phyloP scores from a whole-genome alignment of 306 rosid species.

The Biancaea sappan region DNA sequence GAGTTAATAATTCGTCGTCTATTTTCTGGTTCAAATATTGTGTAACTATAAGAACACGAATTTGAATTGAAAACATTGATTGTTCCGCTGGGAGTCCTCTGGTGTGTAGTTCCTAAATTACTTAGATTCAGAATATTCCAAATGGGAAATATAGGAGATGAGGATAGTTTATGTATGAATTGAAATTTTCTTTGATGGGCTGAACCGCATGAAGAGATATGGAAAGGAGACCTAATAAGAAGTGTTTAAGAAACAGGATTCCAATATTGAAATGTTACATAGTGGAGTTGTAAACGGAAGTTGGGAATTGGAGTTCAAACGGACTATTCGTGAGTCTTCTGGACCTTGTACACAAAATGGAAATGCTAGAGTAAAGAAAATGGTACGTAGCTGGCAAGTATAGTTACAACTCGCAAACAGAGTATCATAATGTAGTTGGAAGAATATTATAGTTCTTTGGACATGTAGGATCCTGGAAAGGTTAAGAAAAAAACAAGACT shows the following conservation, averaged over 20 bases:
- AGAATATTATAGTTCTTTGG: background rate
- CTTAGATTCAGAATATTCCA: background rate
- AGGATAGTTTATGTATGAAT: background rate
- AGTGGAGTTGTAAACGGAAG: background rate
- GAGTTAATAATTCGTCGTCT: background rate
- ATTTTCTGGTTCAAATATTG: conserved; percentile 11
- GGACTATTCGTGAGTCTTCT: background rate
- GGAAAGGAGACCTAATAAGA: background rate
- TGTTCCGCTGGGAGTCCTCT: background rate
- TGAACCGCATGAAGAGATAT: background rate
- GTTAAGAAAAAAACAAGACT: background rate
- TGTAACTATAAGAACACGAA: conserved; percentile 14
- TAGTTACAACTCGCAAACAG: background rate
- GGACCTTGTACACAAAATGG: background rate
- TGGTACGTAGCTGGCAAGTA: background rate
- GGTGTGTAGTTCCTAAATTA: background rate
- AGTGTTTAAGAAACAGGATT: background rate
- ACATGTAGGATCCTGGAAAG: background rate
- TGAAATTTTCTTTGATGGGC: background rate
- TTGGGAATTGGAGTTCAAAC: background rate
- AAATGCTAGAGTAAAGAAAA: background rate
- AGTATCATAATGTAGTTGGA: background rate
- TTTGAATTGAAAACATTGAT: conserved; percentile 22
- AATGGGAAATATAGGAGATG: background rate
- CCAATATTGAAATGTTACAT: background rate